Evolutionary conservation across 169 alveolate genomes (phyloP).

Genomic region (Plasmodium malariae): DNA sequence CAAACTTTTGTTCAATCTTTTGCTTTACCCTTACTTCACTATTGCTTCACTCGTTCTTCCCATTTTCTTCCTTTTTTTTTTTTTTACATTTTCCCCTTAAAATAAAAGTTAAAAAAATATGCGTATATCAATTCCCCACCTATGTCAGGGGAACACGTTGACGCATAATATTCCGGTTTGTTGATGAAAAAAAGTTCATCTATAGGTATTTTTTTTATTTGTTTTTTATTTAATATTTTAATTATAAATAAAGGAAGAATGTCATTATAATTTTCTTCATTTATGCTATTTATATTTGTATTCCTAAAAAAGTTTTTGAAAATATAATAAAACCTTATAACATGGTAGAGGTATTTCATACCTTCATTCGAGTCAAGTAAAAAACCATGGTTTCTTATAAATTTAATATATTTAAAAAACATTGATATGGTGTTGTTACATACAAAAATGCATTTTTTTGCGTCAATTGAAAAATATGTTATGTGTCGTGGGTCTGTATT

Average conservation of each 20-base stretch:
- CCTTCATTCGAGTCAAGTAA: neutral
- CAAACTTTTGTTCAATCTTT: too few species aligned
- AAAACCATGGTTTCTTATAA: neutral
- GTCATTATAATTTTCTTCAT: conserved; percentile 10
- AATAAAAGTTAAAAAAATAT: too few species aligned
- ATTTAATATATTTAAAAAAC: conserved; percentile 30
- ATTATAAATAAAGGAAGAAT: conserved; percentile 35
- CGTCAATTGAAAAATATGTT: too few species aligned
- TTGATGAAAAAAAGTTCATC: neutral
- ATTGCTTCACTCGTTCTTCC: too few species aligned
- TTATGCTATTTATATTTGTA: neutral
- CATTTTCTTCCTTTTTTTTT: neutral
- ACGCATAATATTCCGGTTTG: neutral
- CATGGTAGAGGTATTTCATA: neutral
- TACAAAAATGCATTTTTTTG: too few species aligned
- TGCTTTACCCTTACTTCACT: too few species aligned
- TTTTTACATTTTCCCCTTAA: neutral
- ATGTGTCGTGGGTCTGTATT: too few species aligned
- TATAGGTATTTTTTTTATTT: conserved; percentile 17
- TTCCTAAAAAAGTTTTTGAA: conserved; percentile 27
- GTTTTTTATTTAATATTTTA: conserved; percentile 26
- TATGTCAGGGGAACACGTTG: neutral
- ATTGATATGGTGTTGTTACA: neutral
- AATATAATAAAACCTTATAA: conserved; percentile 41
- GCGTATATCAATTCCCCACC: neutral